Percentiles rank a stretch among this genome's conserved stretches.
Conservation (phyloP, 805 yeast species). For the Yamadazyma kitorensis region DNA sequence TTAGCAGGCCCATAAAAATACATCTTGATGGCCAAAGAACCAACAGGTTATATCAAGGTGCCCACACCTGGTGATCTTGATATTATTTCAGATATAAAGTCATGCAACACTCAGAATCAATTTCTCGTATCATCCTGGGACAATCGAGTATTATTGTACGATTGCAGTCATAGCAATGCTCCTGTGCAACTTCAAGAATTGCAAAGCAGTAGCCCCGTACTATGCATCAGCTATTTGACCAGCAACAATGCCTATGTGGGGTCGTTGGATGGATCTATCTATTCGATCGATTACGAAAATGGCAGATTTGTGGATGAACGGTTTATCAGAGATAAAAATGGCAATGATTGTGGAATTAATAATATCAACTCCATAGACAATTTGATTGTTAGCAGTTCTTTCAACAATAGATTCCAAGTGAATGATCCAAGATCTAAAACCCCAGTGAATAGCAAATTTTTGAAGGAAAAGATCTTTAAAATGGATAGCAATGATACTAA, state of each 20-base stretch:
- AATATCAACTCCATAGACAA: constrained; percentile 23
- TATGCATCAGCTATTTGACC: constrained; percentile 27
- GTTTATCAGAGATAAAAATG: constrained; percentile 12
- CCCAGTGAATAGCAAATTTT: constrained; percentile 10
- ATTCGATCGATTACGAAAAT: constrained; percentile 51
- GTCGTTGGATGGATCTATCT: constrained; percentile 52
- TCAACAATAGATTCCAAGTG: constrained; percentile 54
- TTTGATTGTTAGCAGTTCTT: constrained; percentile 53
- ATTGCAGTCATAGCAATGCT: constrained; percentile 11
- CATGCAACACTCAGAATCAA: constrained; percentile 32
- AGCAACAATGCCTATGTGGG: constrained; percentile 42
- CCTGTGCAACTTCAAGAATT: constrained; percentile 5
- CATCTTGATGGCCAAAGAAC: too few relatives aligned
- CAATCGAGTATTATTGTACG: constrained; percentile 44
- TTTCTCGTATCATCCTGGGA: constrained; percentile 61
- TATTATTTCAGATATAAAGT: constrained; percentile 41
- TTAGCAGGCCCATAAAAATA: too few relatives aligned
- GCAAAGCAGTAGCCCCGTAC: constrained; percentile 18
- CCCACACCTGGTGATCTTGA: constrained; percentile 31
- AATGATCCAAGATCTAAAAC: constrained; percentile 37
- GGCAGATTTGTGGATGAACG: constrained; percentile 12
- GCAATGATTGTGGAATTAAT: constrained; percentile 31
- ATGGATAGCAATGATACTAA: constrained; percentile 51
- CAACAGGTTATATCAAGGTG: constrained; percentile 4
- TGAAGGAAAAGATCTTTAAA: constrained; percentile 54